Evolutionary conservation across 768 basidiomycete species (phyloP), one percentile per base, ranked within the genome.

Genomic region (Piloderma croceum): DNA sequence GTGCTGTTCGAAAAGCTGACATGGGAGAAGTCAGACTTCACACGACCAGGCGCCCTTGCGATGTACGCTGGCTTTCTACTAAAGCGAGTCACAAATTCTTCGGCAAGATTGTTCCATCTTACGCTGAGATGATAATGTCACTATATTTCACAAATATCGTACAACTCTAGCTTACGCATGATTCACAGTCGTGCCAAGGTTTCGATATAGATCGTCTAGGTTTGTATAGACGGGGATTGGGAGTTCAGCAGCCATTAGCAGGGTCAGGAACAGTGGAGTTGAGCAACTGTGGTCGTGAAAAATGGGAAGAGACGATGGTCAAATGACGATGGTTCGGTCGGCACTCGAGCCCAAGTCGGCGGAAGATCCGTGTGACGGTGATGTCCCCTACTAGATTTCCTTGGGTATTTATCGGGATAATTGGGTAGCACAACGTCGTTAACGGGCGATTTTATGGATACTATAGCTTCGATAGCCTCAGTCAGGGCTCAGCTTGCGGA

Each of bases 31-130:
- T 52, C 66, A 45, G 50, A 86, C 85, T 90, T 90, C 35, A 90
- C 79, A 45, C 87, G 74, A 6, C 88, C 88, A 1, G 87, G 88
- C 5, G 88, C 86, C 52, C 86, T 67, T 6, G 76, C 75, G 50
- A 90, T 84, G 48, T 81, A 81, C 4, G 74, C 65, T 10, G 87
- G 84, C 38, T 73, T 76, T 45, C 69, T 68, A 5, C 82, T 82
- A 48, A 84, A 89, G 42, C 77, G 70, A 39, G 55, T 62, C 51
- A 72, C 64, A 56, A 85, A 90, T 51, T 83, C 72, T 19, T 70
- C 63, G 2, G 70, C 69, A 25, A 89, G 73, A 21, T 69, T 60
- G 48, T 77, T 68, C 81, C 81, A 88, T 32, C 81, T 70, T 34
- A 62, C 61, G 15, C 69, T 74, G 36, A 4, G 34, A 9, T 13